Percentiles rank a stretch among this genome's conserved stretches.
These are phyloP conservation scores for Stachybotrys elegans DNA, from an alignment of 2,329 filamentous ascomycete genomes.

Conservation along the genomic window DNA sequence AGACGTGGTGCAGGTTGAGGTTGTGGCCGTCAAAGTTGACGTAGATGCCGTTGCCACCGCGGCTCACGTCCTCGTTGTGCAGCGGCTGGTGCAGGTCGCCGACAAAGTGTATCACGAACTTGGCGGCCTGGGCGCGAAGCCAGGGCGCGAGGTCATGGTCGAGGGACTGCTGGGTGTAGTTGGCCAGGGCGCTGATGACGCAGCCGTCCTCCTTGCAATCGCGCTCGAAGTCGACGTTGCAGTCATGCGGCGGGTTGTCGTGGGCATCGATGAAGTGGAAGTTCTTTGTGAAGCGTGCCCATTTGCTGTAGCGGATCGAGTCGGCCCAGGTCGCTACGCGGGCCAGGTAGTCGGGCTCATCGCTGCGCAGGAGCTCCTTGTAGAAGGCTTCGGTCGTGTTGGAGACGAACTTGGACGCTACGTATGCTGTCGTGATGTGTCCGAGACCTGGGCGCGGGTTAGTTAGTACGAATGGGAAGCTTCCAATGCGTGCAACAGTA, in stretches of 20 bases:
- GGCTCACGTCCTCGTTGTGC: conserved; percentile 57
- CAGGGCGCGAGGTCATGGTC: conserved; percentile 38
- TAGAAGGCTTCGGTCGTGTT: conserved; percentile 51
- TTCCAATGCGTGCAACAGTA: too few relatives aligned
- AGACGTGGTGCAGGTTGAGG: conserved; percentile 67
- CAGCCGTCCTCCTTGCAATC: conserved; percentile 61
- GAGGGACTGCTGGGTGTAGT: conserved; percentile 53
- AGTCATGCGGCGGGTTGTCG: conserved; percentile 53
- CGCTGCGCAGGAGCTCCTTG: conserved; percentile 50
- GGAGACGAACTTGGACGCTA: conserved; percentile 56
- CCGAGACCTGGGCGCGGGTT: conserved; percentile 46
- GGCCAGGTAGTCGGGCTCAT: conserved; percentile 54
- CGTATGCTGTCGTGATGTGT: conserved; percentile 60
- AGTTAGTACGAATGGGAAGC: too few relatives aligned
- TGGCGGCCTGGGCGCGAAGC: conserved; percentile 54
- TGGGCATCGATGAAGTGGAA: conserved; percentile 69
- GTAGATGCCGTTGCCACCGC: conserved; percentile 64
- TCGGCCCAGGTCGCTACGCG: conserved; percentile 64
- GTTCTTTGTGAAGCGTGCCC: conserved; percentile 54
- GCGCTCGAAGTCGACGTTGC: conserved; percentile 52
- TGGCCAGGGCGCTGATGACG: conserved; percentile 54
- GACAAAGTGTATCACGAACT: conserved; percentile 64
- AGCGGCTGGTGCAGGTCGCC: conserved; percentile 67
- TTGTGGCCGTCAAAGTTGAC: conserved; percentile 54
- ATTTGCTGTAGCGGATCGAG: conserved; percentile 58